Evolutionary conservation across 2,329 filamentous ascomycete species (phyloP).

Genomic region (Colletotrichum camelliae): DNA sequence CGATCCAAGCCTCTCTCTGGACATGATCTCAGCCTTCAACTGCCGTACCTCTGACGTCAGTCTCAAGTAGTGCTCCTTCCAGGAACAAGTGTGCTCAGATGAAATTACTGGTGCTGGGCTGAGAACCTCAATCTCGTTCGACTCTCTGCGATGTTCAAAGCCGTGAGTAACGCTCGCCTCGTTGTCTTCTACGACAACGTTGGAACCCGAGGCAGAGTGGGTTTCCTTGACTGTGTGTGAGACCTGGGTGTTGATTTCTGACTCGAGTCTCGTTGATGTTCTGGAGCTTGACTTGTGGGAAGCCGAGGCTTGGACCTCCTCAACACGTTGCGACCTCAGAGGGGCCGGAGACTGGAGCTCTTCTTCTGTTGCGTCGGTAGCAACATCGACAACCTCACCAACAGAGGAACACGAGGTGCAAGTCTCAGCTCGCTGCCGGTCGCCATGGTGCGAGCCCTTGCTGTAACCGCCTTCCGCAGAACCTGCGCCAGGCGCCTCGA

Average conservation of each 20-base stretch:
- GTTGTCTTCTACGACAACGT: neutral
- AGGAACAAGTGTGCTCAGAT: slow-evolving; percentile 46
- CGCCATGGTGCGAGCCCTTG: neutral
- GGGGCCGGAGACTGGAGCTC: neutral
- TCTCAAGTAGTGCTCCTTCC: slow-evolving; percentile 46
- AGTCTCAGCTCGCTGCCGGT: too few relatives aligned
- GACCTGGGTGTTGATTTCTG: neutral
- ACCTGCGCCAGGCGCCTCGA: neutral
- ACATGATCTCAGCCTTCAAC: slow-evolving; percentile 43
- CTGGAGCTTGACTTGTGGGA: neutral
- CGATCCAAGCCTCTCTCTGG: slow-evolving; percentile 21
- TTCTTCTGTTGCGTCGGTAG: neutral
- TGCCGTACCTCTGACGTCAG: slow-evolving; percentile 46
- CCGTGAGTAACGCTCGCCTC: neutral
- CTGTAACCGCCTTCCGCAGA: neutral
- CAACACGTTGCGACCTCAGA: neutral
- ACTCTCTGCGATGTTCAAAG: neutral
- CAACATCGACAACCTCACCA: neutral
- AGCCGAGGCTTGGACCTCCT: neutral
- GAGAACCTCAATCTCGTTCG: slow-evolving; percentile 27
- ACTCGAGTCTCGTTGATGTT: neutral
- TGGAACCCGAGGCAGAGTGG: neutral
- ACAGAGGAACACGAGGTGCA: neutral
- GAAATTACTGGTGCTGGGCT: slow-evolving; percentile 39
- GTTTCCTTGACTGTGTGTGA: neutral